Conservation (phyloP, 1,139 yeast species). For the Suhomyces bribrorum region DNA sequence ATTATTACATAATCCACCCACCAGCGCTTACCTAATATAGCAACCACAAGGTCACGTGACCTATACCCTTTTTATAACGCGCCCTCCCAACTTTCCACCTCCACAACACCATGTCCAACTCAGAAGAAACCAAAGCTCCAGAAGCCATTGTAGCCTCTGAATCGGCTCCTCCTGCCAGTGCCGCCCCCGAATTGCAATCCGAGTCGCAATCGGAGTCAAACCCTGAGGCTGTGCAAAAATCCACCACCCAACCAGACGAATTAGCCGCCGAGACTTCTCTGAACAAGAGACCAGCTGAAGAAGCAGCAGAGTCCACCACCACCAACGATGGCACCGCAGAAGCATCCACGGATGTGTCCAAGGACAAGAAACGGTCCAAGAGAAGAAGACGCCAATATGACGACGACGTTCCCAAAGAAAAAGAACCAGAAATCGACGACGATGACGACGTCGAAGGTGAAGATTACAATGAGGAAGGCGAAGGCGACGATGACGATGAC, state of each 20-base stretch:
- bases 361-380: slow-evolving; percentile 38
- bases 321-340: slow-evolving; percentile 28
- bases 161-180: too few species aligned
- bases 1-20: too few species aligned
- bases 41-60: neutral
- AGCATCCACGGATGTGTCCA: slow-evolving; percentile 32
- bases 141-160: slow-evolving; percentile 13
- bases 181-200: slow-evolving; percentile 9
- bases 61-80: neutral
- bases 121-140: slow-evolving; percentile 3
- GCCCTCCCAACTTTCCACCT: neutral
- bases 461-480: slow-evolving; percentile 30
- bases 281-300: slow-evolving; percentile 9
- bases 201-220: too few species aligned
- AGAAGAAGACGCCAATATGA: slow-evolving; percentile 40
- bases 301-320: slow-evolving; percentile 8
- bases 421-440: slow-evolving; percentile 36
- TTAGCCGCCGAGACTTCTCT: slow-evolving; percentile 2
- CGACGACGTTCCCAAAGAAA: slow-evolving; percentile 33
- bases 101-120: slow-evolving; percentile 5
- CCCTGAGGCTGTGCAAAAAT: slow-evolving; percentile 12
- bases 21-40: too few species aligned
- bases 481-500: slow-evolving; percentile 39
- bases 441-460: slow-evolving; percentile 56
- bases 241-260: slow-evolving; percentile 7